These are phyloP conservation scores for Daphne laureola DNA, from an alignment of 441 rosid species.

Conservation along the genomic window DNA sequence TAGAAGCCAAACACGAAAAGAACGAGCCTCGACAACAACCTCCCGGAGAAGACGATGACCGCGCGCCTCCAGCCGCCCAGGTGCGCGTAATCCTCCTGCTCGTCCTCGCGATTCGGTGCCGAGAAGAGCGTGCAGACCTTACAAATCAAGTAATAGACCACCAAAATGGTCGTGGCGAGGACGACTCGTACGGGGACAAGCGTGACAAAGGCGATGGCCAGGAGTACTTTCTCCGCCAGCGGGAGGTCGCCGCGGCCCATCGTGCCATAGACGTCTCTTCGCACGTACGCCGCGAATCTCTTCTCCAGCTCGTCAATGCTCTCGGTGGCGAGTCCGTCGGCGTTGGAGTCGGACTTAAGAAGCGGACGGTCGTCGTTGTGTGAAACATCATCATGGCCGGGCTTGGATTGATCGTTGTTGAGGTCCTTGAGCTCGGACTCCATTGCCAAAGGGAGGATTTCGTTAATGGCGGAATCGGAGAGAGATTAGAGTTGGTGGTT, in stretches of 20 bases:
- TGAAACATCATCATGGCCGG: constrained; percentile 20
- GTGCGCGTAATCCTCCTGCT: constrained; percentile 92
- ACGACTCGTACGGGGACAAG: constrained; percentile 65
- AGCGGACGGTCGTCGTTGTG: constrained; percentile 75
- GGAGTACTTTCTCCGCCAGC: constrained; percentile 45
- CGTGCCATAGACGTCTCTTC: constrained; percentile 70
- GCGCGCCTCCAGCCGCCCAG: constrained; percentile 88
- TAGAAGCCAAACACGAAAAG: constrained; percentile 83
- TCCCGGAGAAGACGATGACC: constrained; percentile 56
- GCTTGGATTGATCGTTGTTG: constrained; percentile 25
- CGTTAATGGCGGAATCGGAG: too few relatives aligned
- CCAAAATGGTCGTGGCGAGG: constrained; percentile 40
- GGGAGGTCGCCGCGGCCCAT: constrained; percentile 89
- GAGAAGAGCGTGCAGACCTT: constrained; percentile 69
- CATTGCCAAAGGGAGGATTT: constrained; percentile 19
- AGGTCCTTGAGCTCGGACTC: constrained; percentile 58
- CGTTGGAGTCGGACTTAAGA: constrained; percentile 46
- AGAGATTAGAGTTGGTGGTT: too few relatives aligned
- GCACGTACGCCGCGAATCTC: constrained; percentile 85
- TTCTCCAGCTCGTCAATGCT: constrained; percentile 67
- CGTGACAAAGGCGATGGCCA: constrained; percentile 56
- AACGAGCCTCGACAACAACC: constrained; percentile 56
- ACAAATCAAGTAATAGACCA: constrained; percentile 68
- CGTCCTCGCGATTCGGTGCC: constrained; percentile 59
- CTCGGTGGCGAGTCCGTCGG: constrained; percentile 19